These are phyloP conservation scores for Aspergillus sclerotiicarbonarius DNA, from an alignment of 495 filamentous ascomycete species.

Conservation along the genomic window DNA sequence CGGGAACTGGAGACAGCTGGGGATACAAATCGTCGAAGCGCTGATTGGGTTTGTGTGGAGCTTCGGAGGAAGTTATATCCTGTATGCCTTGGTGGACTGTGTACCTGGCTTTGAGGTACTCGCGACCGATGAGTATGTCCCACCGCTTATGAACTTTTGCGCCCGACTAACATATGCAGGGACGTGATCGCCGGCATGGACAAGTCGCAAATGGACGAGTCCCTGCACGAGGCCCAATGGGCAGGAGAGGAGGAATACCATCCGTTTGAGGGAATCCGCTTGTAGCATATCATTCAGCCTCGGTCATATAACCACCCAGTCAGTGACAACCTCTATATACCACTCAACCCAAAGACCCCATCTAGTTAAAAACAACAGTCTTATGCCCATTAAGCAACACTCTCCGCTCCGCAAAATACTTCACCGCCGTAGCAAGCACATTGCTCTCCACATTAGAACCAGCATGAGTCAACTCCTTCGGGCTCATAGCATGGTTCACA, in stretches of 20 bases:
- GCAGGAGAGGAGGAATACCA: conserved; percentile 44
- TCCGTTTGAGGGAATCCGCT: conserved; percentile 29
- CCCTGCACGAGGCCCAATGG: conserved; percentile 38
- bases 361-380: conserved; percentile 67
- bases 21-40: conserved; percentile 48
- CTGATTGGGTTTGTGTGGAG: conserved; percentile 39
- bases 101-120: conserved; percentile 35
- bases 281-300: background rate
- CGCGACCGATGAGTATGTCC: conserved; percentile 29
- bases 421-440: conserved; percentile 67
- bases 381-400: conserved; percentile 70
- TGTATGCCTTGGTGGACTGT: conserved; percentile 32
- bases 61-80: conserved; percentile 30
- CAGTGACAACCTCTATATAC: too few species aligned
- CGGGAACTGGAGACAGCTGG: conserved; percentile 53
- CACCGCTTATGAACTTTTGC: background rate
- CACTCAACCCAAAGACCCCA: too few species aligned
- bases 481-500: conserved; percentile 66
- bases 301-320: too few species aligned
- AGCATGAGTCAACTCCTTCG: conserved; percentile 68
- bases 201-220: conserved; percentile 48
- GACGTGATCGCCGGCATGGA: conserved; percentile 47
- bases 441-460: conserved; percentile 75
- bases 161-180: conserved; percentile 19
- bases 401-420: conserved; percentile 68